A percentile compares a stretch with the other conserved stretches of the same genome.
phyloP scores from a whole-genome alignment of 2,329 filamentous ascomycete genomes.

The Neonectria punicea region DNA sequence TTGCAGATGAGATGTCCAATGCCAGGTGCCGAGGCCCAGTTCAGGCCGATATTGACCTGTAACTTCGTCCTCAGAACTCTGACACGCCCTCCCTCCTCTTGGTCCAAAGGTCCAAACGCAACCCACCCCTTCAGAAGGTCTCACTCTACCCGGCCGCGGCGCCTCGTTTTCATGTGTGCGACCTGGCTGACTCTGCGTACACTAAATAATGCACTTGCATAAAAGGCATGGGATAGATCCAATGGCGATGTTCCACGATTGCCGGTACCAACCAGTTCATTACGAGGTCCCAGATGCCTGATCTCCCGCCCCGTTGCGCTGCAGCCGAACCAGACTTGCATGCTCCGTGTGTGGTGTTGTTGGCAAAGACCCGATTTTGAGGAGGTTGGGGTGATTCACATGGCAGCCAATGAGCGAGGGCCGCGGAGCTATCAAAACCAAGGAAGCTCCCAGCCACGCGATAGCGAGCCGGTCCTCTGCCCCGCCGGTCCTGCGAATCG shows the following conservation, averaged over 20 bases:
- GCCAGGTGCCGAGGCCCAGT: constrained; percentile 27
- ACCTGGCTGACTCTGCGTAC: constrained; percentile 33
- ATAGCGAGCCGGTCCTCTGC: constrained; percentile 23
- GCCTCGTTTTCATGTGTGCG: constrained; percentile 30
- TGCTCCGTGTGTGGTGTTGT: constrained; percentile 19
- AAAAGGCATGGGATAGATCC: constrained; percentile 32
- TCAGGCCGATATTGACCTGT: constrained; percentile 13
- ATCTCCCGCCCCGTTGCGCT: constrained; percentile 33
- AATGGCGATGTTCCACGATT: constrained; percentile 49
- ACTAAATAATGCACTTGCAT: constrained; percentile 44
- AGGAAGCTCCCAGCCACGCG: constrained; percentile 26
- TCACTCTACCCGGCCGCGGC: constrained; percentile 18
- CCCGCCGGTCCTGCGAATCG: constrained; percentile 6
- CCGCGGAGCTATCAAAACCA: constrained; percentile 14
- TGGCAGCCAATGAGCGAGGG: constrained; percentile 35
- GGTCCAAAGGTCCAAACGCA: constrained; percentile 30
- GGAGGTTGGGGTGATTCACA: constrained; percentile 36
- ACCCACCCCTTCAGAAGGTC: constrained; percentile 23
- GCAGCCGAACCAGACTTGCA: constrained; percentile 36
- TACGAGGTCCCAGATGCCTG: constrained; percentile 39
- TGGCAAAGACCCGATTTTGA: constrained; percentile 28
- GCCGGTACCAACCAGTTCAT: constrained; percentile 32
- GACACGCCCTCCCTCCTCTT: constrained; percentile 22
- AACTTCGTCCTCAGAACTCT: constrained; percentile 9
- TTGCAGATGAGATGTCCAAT: constrained; percentile 22